Percentiles rank a stretch among this genome's conserved stretches.
phyloP scores from a whole-genome alignment of 495 filamentous ascomycete genomes.

The Pyrenopolyporus hunteri region DNA sequence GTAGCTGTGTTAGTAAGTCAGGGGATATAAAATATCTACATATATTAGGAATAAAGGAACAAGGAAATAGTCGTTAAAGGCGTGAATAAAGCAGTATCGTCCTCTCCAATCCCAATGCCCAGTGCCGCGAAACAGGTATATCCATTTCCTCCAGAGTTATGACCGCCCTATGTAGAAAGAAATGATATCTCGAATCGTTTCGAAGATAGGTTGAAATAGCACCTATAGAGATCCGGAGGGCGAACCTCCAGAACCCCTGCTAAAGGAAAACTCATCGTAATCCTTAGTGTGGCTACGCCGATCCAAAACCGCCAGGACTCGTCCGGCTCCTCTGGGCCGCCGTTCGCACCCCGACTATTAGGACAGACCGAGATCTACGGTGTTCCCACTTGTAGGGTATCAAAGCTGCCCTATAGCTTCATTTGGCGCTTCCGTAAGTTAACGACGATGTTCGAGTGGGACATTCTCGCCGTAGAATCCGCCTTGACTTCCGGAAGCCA shows the following conservation, averaged over 20 bases:
- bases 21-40: slow-evolving; percentile 24
- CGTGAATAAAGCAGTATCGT: slow-evolving; percentile 24
- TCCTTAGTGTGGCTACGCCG: slow-evolving; percentile 12
- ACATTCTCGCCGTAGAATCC: slow-evolving; percentile 59
- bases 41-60: slow-evolving; percentile 8
- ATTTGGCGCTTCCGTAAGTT: slow-evolving; percentile 1
- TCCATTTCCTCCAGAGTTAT: slow-evolving; percentile 28
- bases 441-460: slow-evolving; percentile 53
- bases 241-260: slow-evolving; percentile 1
- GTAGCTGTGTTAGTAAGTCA: not conserved
- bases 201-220: not conserved
- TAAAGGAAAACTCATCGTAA: slow-evolving; percentile 11
- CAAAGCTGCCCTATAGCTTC: not conserved
- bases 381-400: slow-evolving; percentile 4
- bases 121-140: slow-evolving; percentile 23
- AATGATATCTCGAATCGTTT: not conserved
- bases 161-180: slow-evolving; percentile 18
- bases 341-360: slow-evolving; percentile 1
- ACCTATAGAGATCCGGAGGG: slow-evolving; percentile 8
- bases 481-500: slow-evolving; percentile 46
- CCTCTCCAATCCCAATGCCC: slow-evolving; percentile 24
- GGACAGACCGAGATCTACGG: not conserved
- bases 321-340: slow-evolving; percentile 21
- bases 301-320: slow-evolving; percentile 3
- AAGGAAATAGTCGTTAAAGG: slow-evolving; percentile 29